These are phyloP conservation scores for Dryas alaskensis DNA, from an alignment of 306 rosid genomes.

Conservation along the genomic window DNA sequence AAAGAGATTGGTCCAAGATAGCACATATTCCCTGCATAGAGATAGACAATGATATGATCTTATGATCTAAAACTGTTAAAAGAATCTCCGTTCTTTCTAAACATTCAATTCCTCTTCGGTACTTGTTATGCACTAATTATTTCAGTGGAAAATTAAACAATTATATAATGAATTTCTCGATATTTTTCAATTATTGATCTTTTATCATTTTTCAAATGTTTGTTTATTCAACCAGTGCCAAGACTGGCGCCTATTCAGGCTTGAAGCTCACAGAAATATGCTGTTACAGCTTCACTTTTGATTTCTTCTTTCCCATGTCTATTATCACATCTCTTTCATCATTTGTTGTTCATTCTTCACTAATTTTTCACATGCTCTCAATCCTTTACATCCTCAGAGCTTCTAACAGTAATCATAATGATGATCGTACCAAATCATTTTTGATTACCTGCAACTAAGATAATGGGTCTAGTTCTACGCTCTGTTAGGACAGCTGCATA, in stretches of 20 bases:
- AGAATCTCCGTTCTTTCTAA: not conserved
- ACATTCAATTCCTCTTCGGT: not conserved
- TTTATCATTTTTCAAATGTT: not conserved
- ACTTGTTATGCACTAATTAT: not conserved
- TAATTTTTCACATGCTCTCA: too few species aligned
- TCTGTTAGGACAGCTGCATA: not conserved
- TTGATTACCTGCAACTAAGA: too few species aligned
- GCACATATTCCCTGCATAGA: not conserved
- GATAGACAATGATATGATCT: not conserved
- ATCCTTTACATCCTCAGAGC: not conserved
- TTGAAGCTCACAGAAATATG: not conserved
- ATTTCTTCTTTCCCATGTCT: not conserved
- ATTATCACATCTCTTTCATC: too few species aligned
- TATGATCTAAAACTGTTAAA: not conserved
- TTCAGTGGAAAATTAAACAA: not conserved
- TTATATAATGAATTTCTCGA: not conserved
- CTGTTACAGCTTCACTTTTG: not conserved
- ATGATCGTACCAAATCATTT: not conserved
- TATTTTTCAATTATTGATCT: not conserved
- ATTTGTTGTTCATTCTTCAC: too few species aligned
- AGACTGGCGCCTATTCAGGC: not conserved
- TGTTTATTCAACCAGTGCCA: not conserved
- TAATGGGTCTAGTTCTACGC: not conserved
- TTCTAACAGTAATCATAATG: not conserved
- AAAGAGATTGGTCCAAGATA: constrained; percentile 8